Evolutionary conservation across 345 rosid species (phyloP), one percentile per base, ranked within the genome.

Genomic region (Arabis alpina): DNA sequence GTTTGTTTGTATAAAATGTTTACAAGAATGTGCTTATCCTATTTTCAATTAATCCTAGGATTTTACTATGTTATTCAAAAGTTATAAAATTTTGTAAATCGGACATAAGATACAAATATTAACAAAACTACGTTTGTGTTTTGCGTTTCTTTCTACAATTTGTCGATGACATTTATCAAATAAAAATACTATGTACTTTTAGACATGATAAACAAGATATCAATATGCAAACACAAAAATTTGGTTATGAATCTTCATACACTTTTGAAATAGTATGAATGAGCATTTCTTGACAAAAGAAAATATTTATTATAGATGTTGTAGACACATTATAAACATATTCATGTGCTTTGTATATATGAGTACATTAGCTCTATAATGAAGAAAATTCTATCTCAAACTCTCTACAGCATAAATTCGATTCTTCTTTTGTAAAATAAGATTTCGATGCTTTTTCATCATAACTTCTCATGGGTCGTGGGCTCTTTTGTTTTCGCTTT

Each of bases 341-440:
- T 24, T 58, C 16, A 12, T 40, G 63, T 10, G 32, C 30, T n/a
- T n/a, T n/a, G 49, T 7, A 5, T 8, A 59, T 24, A 42, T 24
- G 34, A 5, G 36, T 60, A n/a, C 3, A 14, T 28, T 8, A 11
- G 14, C 37, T 64, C 8, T 23, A 13, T 15, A 28, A 52, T 40
- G 42, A 70, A n/a, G n/a, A n/a, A n/a, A n/a, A n/a, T n/a, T n/a
- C n/a, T n/a, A n/a, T n/a, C n/a, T n/a, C n/a, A n/a, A n/a, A n/a
- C n/a, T n/a, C n/a, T n/a, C n/a, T n/a, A 59, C 50, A 70, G 61
- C 68, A 13, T 51, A 51, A 30, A 50, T 60, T 51, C 44, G 67
- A 61, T 70, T 51, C 61, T 10, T 37, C 53, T 70, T 70, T 42
- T 51, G 34, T 28, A 61, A 41, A 28, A 49, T 5, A 27, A 50